Base-by-base conservation (phyloP, 371 early-diverging fungal species). In the Conidiobolus incongruus region DNA sequence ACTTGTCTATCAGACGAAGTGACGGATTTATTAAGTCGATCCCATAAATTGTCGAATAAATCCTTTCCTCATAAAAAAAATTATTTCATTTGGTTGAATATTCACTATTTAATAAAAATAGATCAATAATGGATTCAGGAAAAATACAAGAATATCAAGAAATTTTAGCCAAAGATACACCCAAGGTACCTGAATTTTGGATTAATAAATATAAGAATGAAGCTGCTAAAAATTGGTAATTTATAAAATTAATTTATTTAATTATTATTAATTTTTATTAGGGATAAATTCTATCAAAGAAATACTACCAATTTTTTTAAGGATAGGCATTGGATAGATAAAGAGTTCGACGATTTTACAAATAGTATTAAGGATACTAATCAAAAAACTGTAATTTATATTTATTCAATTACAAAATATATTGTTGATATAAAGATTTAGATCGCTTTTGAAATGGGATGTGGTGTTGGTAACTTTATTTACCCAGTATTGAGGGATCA, bases 401-500 rank as follows among this genome's bases (percentile, higher is more conserved):
- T n/a, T n/a, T n/a, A n/a, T n/a, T n/a, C n/a, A n/a, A n/a, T n/a
- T n/a, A n/a, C n/a, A n/a, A n/a, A n/a, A n/a, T n/a, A n/a, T n/a
- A n/a, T 15, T 22, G 31, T 30, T 33, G 2, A 17, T 21, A 43
- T 5, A 17, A 11, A 4, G 15, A 22, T 16, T 4, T 33, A 34
- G 34, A 16, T 33, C 33, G 34, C 15, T 2, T 54, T 80, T 1
- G 88, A 87, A 58, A 65, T 86, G 28, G 96, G 96, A 21, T 96
- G 97, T 56, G 97, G 95, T 30, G 93, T 93, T 0, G 97, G 97
- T 36, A 94, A 93, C 59, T 93, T 94, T 68, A 65, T 88, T 30
- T 93, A 77, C 58, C 97, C 97, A 2, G 63, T 86, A 7, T 47
- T 94, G 21, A 77, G 79, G 30, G 62, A 65, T 29, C 80, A 84